A percentile compares a stretch with the other conserved stretches of the same genome.
Evolutionary conservation across 305 asterid genomes (phyloP).

Genomic region (Withania somnifera): DNA sequence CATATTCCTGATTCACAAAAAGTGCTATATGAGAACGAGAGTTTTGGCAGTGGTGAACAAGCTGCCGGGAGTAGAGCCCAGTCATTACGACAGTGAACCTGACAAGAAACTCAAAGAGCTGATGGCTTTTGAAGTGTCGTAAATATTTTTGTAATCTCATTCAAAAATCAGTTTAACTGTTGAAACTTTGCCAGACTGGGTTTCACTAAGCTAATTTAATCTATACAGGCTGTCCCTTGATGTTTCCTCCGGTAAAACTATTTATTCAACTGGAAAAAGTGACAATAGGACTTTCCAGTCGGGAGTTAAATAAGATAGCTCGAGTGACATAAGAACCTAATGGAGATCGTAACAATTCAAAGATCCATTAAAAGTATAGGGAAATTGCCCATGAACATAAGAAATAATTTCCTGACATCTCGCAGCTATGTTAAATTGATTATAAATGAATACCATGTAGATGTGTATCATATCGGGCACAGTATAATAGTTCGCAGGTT

Average conservation of each 20-base stretch:
- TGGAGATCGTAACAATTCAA: too few species aligned
- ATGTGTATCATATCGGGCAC: neutral
- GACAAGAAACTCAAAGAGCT: neutral
- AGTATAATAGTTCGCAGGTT: neutral
- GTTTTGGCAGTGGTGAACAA: neutral
- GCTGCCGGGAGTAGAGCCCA: neutral
- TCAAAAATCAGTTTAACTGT: neutral
- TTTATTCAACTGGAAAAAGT: too few species aligned
- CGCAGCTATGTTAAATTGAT: neutral
- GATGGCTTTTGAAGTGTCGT: neutral
- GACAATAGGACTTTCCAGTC: too few species aligned
- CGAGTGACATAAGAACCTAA: too few species aligned
- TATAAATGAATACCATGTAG: neutral
- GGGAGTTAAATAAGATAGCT: too few species aligned
- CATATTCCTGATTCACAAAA: neutral
- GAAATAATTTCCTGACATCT: neutral
- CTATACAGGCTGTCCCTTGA: too few species aligned
- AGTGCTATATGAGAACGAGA: neutral
- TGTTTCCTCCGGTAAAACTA: too few species aligned
- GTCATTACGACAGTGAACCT: neutral
- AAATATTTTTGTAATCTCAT: neutral
- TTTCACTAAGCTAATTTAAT: too few species aligned
- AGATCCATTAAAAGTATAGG: too few species aligned
- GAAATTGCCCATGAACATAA: neutral
- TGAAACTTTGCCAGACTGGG: neutral